A percentile compares a stretch with the other conserved stretches of the same genome.
Evolutionary conservation across 352 stramenopile species (phyloP).

Genomic region (Elongisporangium anandrum): DNA sequence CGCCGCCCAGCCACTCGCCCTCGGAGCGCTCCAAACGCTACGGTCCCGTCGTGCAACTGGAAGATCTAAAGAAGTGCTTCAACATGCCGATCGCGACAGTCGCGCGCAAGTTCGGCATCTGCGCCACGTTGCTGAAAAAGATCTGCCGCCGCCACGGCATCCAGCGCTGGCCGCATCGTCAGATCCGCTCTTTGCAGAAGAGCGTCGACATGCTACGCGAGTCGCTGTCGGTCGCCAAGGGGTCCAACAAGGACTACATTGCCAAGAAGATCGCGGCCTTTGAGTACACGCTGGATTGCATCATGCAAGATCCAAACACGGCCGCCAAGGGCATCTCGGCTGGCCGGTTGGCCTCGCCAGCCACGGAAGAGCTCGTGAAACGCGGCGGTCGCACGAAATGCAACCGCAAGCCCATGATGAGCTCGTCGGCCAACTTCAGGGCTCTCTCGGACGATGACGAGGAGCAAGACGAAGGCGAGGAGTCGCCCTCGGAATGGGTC

Average conservation of each 20-base stretch:
- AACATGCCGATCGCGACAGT: slow-evolving; percentile 83
- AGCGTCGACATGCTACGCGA: slow-evolving; percentile 80
- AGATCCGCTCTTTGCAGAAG: slow-evolving; percentile 81
- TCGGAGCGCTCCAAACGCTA: slow-evolving; percentile 36
- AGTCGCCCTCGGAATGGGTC: slow-evolving; percentile 9
- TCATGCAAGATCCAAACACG: slow-evolving; percentile 78
- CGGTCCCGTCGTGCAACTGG: slow-evolving; percentile 63
- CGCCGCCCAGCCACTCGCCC: not conserved
- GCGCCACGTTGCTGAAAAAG: slow-evolving; percentile 82
- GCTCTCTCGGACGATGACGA: slow-evolving; percentile 53
- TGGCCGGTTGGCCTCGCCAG: slow-evolving; percentile 49
- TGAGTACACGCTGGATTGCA: slow-evolving; percentile 77
- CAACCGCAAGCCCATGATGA: slow-evolving; percentile 30
- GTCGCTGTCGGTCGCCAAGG: slow-evolving; percentile 65
- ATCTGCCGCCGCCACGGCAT: slow-evolving; percentile 80
- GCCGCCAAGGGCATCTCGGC: slow-evolving; percentile 69
- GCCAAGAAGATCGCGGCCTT: slow-evolving; percentile 79
- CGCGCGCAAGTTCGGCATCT: slow-evolving; percentile 81
- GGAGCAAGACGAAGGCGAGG: slow-evolving; percentile 12
- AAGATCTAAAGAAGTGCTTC: slow-evolving; percentile 73
- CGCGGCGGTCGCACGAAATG: slow-evolving; percentile 42
- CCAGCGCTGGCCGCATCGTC: slow-evolving; percentile 77
- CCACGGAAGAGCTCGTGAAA: slow-evolving; percentile 56
- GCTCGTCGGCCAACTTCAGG: slow-evolving; percentile 7
- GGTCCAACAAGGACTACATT: slow-evolving; percentile 76